phyloP scores from a whole-genome alignment of 768 basidiomycete species.

The Kwoniella pini region DNA sequence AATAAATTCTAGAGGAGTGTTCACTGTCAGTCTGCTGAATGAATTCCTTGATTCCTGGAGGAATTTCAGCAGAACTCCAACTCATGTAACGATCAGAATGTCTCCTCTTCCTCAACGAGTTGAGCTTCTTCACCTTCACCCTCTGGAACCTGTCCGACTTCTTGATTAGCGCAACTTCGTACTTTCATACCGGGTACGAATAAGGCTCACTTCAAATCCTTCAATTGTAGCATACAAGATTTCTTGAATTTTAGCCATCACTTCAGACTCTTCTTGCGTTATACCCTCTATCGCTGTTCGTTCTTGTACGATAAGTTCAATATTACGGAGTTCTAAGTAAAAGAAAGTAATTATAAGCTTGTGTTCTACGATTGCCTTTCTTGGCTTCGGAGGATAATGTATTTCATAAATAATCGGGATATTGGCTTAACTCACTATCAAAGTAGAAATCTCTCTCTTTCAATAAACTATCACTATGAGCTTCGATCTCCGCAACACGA shows the following conservation, averaged over 20 bases:
- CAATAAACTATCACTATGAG: conserved; percentile 84
- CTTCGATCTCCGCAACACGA: conserved; percentile 78
- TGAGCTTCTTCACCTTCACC: conserved; percentile 22
- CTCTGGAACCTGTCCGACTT: conserved; percentile 21
- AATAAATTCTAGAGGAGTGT: too few species aligned
- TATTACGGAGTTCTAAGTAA: conserved; percentile 87
- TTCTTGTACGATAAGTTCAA: conserved; percentile 88
- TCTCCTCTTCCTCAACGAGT: conserved; percentile 48
- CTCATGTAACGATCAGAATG: conserved; percentile 47
- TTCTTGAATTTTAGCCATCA: conserved; percentile 76
- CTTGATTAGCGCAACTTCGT: background rate
- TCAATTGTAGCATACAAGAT: conserved; percentile 96
- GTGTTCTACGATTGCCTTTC: too few species aligned
- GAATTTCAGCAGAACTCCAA: too few species aligned
- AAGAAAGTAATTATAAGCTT: too few species aligned
- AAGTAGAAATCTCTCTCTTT: conserved; percentile 99
- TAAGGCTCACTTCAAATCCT: conserved; percentile 35
- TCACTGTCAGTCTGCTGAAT: background rate
- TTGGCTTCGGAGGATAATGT: too few species aligned
- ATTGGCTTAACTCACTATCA: conserved; percentile 64
- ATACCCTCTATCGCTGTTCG: conserved; percentile 67
- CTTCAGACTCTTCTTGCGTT: conserved; percentile 55
- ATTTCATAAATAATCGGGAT: background rate
- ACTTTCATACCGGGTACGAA: background rate
- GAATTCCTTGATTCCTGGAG: too few species aligned